Conservation (phyloP, 768 basidiomycete species). For the Suillus subaureus region DNA sequence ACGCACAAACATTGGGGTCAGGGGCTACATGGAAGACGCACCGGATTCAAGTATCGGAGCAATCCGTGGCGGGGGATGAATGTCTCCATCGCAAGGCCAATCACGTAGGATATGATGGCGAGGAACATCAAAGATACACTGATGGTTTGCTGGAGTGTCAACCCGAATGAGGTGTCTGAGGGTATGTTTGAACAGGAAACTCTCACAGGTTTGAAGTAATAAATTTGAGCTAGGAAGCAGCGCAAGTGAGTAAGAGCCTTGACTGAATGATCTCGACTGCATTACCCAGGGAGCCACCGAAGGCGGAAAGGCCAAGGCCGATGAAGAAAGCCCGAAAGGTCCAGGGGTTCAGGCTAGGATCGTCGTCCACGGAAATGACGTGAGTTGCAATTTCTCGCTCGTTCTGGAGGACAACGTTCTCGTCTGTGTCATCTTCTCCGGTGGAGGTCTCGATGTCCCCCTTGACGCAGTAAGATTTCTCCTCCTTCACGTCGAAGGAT, state of each 20-base stretch:
- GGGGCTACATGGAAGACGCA: neutral
- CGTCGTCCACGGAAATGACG: constrained; percentile 45
- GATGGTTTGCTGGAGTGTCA: constrained; percentile 48
- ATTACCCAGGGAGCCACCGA: constrained; percentile 52
- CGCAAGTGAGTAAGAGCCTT: constrained; percentile 7
- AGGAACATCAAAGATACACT: constrained; percentile 56
- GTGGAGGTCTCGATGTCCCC: constrained; percentile 35
- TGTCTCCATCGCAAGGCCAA: constrained; percentile 51
- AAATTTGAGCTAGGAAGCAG: constrained; percentile 48
- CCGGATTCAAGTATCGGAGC: constrained; percentile 55
- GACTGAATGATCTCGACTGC: constrained; percentile 7
- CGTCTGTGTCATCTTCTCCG: constrained; percentile 11
- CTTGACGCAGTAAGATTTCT: constrained; percentile 32
- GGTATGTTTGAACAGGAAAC: neutral
- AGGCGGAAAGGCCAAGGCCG: constrained; percentile 52
- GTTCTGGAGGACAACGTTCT: constrained; percentile 33
- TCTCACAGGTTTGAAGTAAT: constrained; percentile 60
- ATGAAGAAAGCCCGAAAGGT: constrained; percentile 52
- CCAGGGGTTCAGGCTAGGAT: constrained; percentile 31
- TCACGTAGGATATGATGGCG: constrained; percentile 49
- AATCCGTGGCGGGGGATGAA: constrained; percentile 47
- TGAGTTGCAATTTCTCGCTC: constrained; percentile 51
- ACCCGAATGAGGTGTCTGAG: neutral
- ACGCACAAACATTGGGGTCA: neutral
- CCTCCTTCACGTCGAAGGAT: constrained; percentile 10